Evolutionary conservation across 2,329 filamentous ascomycete species (phyloP).

Genomic region (Pseudogymnoascus sp.): DNA sequence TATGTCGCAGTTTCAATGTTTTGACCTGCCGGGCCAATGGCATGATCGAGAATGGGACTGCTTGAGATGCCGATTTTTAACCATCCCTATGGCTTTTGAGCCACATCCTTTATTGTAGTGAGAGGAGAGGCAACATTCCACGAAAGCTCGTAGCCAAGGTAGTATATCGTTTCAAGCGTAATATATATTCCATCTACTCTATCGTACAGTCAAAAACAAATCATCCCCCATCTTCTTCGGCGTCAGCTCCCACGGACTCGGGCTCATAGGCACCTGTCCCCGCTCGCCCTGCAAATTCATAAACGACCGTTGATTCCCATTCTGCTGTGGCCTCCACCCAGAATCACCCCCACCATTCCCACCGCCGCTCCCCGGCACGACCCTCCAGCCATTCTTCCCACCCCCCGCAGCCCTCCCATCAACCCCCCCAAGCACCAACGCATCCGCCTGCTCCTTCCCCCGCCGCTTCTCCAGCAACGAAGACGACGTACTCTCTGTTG

Average conservation of each 20-base stretch:
- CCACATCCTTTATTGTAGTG: too few species aligned
- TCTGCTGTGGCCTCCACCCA: background rate
- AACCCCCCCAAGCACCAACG: background rate
- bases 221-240: constrained; percentile 2
- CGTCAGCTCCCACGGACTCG: constrained; percentile 1
- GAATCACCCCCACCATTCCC: background rate
- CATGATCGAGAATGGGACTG: too few species aligned
- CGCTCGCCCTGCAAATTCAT: constrained; percentile 3
- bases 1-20: too few species aligned
- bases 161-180: background rate
- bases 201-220: background rate
- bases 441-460: background rate
- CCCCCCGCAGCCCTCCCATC: background rate
- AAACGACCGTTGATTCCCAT: background rate
- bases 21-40: too few species aligned
- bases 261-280: constrained; percentile 3
- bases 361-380: background rate
- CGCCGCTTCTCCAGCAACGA: background rate
- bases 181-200: constrained; percentile 2
- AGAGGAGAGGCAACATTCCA: background rate
- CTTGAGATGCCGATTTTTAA: too few species aligned
- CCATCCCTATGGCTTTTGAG: too few species aligned
- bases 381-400: background rate
- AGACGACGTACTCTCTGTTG: background rate
- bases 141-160: background rate